Percentiles rank a stretch among this genome's conserved stretches.
Conservation (phyloP, 2,329 filamentous ascomycete species). For the Sclerotinia minor region DNA sequence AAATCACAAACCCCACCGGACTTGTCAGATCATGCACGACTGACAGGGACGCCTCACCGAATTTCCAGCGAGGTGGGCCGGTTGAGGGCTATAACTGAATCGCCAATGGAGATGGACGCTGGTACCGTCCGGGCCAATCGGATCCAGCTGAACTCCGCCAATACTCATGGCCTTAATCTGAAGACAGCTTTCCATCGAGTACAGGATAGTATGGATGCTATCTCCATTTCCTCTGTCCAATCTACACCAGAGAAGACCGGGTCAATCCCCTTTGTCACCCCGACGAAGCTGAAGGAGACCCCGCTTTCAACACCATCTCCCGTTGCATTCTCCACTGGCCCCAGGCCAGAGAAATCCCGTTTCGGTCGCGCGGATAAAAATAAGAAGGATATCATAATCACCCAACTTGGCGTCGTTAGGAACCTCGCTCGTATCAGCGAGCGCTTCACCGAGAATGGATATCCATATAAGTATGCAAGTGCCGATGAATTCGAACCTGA, state of each 20-base stretch:
- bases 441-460: slow-evolving; percentile 23
- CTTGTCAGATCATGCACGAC: not conserved
- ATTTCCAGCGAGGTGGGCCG: not conserved
- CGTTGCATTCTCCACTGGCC: not conserved
- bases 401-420: slow-evolving; percentile 23
- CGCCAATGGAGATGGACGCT: not conserved
- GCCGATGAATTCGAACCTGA: slow-evolving; percentile 20
- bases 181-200: not conserved
- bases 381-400: slow-evolving; percentile 32
- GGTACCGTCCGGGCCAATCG: not conserved
- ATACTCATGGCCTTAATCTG: not conserved
- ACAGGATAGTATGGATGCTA: not conserved
- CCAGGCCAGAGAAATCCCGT: not conserved
- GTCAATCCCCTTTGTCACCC: not conserved
- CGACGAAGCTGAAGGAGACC: not conserved
- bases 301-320: not conserved
- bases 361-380: slow-evolving; percentile 26
- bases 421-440: slow-evolving; percentile 28
- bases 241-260: not conserved
- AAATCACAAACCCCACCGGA: not conserved
- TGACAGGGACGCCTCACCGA: not conserved
- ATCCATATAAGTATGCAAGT: slow-evolving; percentile 16
- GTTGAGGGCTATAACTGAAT: not conserved
- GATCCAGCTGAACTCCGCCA: not conserved
- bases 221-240: not conserved